Evolutionary conservation across 805 yeast species (phyloP), one percentile per base, ranked within the genome.

Genomic region (Kodamaea neixiangensis): DNA sequence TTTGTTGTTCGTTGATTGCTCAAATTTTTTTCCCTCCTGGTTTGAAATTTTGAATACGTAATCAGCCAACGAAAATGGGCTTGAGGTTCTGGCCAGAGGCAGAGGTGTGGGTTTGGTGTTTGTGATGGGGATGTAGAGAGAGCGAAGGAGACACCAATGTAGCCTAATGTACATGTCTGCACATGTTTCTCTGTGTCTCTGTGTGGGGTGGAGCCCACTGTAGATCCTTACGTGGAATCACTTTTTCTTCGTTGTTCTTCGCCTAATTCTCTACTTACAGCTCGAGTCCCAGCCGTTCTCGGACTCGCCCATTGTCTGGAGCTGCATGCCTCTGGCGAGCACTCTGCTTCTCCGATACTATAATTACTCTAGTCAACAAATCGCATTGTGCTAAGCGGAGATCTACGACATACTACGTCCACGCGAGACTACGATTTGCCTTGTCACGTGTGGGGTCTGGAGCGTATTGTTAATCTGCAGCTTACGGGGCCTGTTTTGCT

Each of bases 1-100:
- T 48, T 48, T 48, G 51, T 48, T 48, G 51, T 48, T 45, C 48
- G 48, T 48, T 48, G 51, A 48, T 48, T 48, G 51, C 51, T 48
- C 46, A 44, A 48, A 48, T 38, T 44, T 48, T 48, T 48, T 41
- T 41, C 33, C 37, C 48, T 44, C 45, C 48, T 31, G 39, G 44
- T 29, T 15, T 38, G 34, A 38, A 42, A 22, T 15, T 39, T 19
- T 45, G 48, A 22, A 31, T 45, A 45, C 48, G 48, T 45, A 45
- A 45, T 45, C 48, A 45, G 43, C 39, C 31, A 31, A 22, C 6
- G n/a, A 7, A 7, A 13, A 33, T 13, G 10, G 37, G 37, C 13
- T 17, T 37, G 41, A 14, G 41, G 21, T 37, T 33, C 5, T 5
- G 37, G 37, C 5, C 15, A 13, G 37, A 11, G 37, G 37, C n/a